Evolutionary conservation across 2,329 filamentous ascomycete genomes (phyloP), one percentile per base, ranked within the genome.

Genomic region (Acephala macrosclerotiorum): DNA sequence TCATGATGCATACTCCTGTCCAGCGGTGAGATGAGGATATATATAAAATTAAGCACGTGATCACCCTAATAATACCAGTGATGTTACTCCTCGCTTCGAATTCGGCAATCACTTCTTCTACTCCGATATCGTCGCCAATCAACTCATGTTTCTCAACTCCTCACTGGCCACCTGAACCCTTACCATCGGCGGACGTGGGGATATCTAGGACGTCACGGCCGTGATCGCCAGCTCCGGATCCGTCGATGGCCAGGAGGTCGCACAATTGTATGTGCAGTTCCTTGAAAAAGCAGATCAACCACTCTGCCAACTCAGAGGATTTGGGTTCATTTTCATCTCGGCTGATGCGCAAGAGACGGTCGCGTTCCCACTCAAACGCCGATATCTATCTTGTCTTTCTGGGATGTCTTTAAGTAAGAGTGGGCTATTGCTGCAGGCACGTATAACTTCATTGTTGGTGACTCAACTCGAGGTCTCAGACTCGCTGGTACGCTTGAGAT

Each of bases 91-190:
- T 0, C 85, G 91, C 67, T 95, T 89, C 78, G 91, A 94, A 74
- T 96, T 96, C 71, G 92, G 92, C 9, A 91, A 85, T 73, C 93
- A 93, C 60, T 80, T 96, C 91, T 91, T 84, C 1, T 94, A 95
- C 74, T 77, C 85, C 61, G 92, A 92, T 80, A 87, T 6, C 89
- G 77, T 79, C 59, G 70, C 79, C 26, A 78, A 77, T 2, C 60
- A 74, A 0, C 78, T 68, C 6, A 80, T 81, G 0, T 75, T 79
- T 60, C 40, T 64, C 68, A 29, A 49, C 47, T 20, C 42, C 29
- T 38, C 35, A 64, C 84, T 90, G 0, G 87, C 38, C 5, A 42
- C 12, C 38, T 14, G 38, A 63, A 38, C 36, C 57, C 47, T 51
- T n/a, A n/a, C 47, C 20, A 14, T 22, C n/a, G 85, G 85, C 2